Evolutionary conservation across 306 rosid species (phyloP), one percentile per base, ranked within the genome.

Genomic region (Prunus mira): DNA sequence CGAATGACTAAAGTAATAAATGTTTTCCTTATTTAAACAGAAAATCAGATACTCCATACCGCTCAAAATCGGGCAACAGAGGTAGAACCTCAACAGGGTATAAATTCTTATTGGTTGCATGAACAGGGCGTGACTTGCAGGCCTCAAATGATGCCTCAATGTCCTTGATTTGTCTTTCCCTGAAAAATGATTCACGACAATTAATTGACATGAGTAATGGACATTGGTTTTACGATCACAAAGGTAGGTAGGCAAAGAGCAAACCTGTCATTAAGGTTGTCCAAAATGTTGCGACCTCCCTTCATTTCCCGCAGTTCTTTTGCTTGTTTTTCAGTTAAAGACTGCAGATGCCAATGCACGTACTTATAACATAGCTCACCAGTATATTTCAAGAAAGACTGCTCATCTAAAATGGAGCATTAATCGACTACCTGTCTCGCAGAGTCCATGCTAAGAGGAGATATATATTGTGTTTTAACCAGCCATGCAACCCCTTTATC

Each of bases 401-500:
- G 69, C 51, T 82, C 62, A 47, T 62, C 27, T 43, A 57, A 71
- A 71, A 70, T 27, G 61, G 63, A 12, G 57, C 61, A 57, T 67
- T 32, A 34, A 78, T 76, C 55, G 28, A 54, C 14, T 83, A 95
- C 99, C 99, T 95, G 99, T 76, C 89, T 95, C 4, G 98, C 22
- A 0, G 99, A 92, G 64, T 95, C 99, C 81, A 76, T 88, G 90
- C 99, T 95, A 78, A 95, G 82, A 79, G 99, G 93, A 79, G 99
- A 95, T 77, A 95, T 95, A 84, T 95, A 95, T 73, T 95, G 99
- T 43, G 99, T 95, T 86, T 95, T 95, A 60, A 95, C 99, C 50
- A 95, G 96, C 99, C 99, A 95, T 47, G 99, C 97, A 81, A 95
- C 97, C 63, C 99, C 99, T 88, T 95, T 89, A 86, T 95, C 99